Evolutionary conservation across 2,329 filamentous ascomycete species (phyloP).

Genomic region (Neofusicoccum umdonicola): DNA sequence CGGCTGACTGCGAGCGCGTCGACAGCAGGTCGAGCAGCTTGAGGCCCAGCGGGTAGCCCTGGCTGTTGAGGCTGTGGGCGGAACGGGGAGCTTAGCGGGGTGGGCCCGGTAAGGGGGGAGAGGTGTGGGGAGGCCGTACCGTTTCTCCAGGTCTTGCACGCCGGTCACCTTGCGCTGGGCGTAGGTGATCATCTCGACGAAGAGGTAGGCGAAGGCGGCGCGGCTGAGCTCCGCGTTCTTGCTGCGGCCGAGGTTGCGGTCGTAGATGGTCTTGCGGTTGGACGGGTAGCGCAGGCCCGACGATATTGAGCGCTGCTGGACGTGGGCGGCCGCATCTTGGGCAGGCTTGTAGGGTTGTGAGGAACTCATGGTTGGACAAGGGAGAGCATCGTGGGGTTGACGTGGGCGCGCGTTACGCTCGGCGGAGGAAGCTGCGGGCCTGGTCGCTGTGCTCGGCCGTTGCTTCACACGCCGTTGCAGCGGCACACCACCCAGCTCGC

Average conservation of each 20-base stretch:
- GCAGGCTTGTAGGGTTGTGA: slow-evolving; percentile 14
- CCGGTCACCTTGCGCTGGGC: slow-evolving; percentile 87
- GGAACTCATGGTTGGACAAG: slow-evolving; percentile 15
- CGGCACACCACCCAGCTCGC: neutral
- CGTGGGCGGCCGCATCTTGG: slow-evolving; percentile 6
- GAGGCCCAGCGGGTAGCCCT: slow-evolving; percentile 91
- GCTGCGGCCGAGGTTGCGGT: slow-evolving; percentile 86
- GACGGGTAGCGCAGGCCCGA: slow-evolving; percentile 79
- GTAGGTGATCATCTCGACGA: slow-evolving; percentile 94
- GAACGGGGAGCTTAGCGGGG: slow-evolving; percentile 37
- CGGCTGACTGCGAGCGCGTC: slow-evolving; percentile 37
- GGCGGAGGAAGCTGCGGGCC: neutral
- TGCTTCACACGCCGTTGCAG: neutral
- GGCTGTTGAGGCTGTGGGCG: slow-evolving; percentile 70
- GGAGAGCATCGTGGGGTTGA: slow-evolving; percentile 10
- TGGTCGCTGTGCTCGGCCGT: neutral
- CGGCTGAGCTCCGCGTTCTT: slow-evolving; percentile 87
- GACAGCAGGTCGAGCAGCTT: slow-evolving; percentile 81
- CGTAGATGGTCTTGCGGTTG: slow-evolving; percentile 96
- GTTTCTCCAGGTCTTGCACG: slow-evolving; percentile 89
- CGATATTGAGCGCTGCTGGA: slow-evolving; percentile 8
- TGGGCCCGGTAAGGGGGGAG: slow-evolving; percentile 36
- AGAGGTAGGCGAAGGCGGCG: slow-evolving; percentile 92
- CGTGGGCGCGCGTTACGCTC: slow-evolving; percentile 5
- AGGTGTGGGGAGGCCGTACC: slow-evolving; percentile 51